phyloP scores from a whole-genome alignment of 2,329 filamentous ascomycete genomes.

The Aspergillus alliaceus region DNA sequence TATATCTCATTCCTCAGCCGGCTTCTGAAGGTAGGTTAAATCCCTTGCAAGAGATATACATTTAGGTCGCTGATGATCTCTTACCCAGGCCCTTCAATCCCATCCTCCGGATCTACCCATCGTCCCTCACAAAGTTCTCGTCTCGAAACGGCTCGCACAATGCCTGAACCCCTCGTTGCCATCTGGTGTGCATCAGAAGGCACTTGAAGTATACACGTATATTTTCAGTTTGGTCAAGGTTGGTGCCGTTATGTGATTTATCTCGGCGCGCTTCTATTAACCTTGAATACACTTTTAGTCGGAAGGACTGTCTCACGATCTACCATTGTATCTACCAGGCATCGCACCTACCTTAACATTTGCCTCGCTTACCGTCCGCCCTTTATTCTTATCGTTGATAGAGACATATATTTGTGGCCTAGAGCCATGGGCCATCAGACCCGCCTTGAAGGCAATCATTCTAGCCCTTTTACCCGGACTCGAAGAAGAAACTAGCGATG shows the following conservation, averaged over 20 bases:
- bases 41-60: neutral
- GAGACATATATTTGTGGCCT: constrained; percentile 77
- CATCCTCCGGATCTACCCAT: constrained; percentile 69
- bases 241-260: constrained; percentile 23
- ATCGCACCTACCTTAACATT: constrained; percentile 88
- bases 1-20: constrained; percentile 96
- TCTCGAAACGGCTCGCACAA: constrained; percentile 90
- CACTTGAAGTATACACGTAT: constrained; percentile 87
- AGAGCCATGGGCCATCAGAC: constrained; percentile 70
- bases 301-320: constrained; percentile 76
- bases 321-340: constrained; percentile 86
- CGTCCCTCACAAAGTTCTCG: constrained; percentile 77
- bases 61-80: neutral
- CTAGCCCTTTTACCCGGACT: constrained; percentile 85
- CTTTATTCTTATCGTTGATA: constrained; percentile 78
- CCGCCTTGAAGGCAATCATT: constrained; percentile 86
- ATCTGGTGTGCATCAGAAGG: constrained; percentile 96
- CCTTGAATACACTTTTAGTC: constrained; percentile 36
- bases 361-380: constrained; percentile 86
- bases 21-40: constrained; percentile 71
- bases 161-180: constrained; percentile 91
- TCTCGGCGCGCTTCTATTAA: constrained; percentile 10
- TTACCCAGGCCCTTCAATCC: constrained; percentile 74
- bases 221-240: constrained; percentile 84
- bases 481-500: constrained; percentile 95